Conservation (phyloP, 2,329 filamentous ascomycete species). For the Sporothrix pseudoabietina region DNA sequence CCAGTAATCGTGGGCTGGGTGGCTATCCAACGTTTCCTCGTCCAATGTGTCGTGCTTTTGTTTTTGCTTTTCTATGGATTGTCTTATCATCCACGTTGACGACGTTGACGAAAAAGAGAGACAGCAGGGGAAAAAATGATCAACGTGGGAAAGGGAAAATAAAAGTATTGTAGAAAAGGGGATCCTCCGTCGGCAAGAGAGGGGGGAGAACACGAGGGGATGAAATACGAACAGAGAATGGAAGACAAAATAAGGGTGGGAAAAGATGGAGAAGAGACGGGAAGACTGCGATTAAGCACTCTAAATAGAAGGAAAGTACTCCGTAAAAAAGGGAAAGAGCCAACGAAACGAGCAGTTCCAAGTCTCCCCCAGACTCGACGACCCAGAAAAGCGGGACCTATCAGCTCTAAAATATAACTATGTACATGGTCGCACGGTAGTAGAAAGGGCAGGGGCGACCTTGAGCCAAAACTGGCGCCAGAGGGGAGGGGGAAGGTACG, state of each 20-base stretch:
- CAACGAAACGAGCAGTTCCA: not conserved
- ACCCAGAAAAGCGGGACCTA: not conserved
- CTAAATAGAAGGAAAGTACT: too few relatives aligned
- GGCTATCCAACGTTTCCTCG: too few relatives aligned
- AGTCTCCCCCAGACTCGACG: not conserved
- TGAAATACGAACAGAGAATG: not conserved
- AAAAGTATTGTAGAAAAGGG: not conserved
- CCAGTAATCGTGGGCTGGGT: not conserved
- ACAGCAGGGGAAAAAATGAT: not conserved
- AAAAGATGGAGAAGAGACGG: not conserved
- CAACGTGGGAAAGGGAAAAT: not conserved
- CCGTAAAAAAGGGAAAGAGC: not conserved
- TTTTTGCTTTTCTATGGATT: not conserved
- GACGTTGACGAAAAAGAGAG: not conserved
- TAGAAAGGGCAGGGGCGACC: not conserved
- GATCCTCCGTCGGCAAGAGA: not conserved
- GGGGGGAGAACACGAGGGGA: not conserved
- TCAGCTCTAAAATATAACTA: constrained; percentile 15
- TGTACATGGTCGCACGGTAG: not conserved
- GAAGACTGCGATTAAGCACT: constrained; percentile 3
- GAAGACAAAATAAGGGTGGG: not conserved
- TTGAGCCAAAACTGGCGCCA: not conserved
- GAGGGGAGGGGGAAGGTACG: not conserved
- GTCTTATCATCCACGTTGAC: not conserved
- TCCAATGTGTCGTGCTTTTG: not conserved